Evolutionary conservation across 2,329 filamentous ascomycete species (phyloP).

Genomic region (Gliomastix tumulicola): DNA sequence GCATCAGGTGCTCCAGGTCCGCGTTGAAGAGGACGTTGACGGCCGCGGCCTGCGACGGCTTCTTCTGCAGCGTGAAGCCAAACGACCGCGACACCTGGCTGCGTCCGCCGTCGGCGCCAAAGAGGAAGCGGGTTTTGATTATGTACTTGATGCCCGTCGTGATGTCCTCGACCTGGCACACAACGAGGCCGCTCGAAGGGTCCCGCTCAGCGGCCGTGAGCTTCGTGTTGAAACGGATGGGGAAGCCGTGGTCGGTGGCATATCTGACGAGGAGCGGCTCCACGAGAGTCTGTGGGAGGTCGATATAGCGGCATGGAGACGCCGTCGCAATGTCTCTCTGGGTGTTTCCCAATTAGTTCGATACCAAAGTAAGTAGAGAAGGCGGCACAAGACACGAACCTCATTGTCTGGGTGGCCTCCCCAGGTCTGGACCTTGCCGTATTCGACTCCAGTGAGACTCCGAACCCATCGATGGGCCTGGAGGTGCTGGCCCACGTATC

Average conservation of each 20-base stretch:
- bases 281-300: slow-evolving; percentile 34
- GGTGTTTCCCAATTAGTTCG: neutral
- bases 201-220: slow-evolving; percentile 12
- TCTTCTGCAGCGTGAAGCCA: slow-evolving; percentile 28
- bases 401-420: neutral
- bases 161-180: slow-evolving; percentile 23
- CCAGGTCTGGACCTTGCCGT: neutral
- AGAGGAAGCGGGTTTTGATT: slow-evolving; percentile 44
- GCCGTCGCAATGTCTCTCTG: neutral
- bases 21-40: slow-evolving; percentile 33
- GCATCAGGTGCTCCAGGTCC: slow-evolving; percentile 40
- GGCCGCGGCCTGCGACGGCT: slow-evolving; percentile 30
- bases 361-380: neutral
- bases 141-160: slow-evolving; percentile 25
- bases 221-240: slow-evolving; percentile 24
- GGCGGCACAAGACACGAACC: neutral
- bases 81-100: slow-evolving; percentile 28
- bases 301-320: slow-evolving; percentile 28
- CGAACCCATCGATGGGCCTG: neutral
- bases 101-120: slow-evolving; percentile 43
- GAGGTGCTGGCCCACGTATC: neutral
- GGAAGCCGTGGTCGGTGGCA: slow-evolving; percentile 25
- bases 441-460: neutral
- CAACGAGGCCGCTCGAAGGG: slow-evolving; percentile 21
- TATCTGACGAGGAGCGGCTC: slow-evolving; percentile 31